Conservation (phyloP, 2,329 filamentous ascomycete species). For the Paraphoma sp. region DNA sequence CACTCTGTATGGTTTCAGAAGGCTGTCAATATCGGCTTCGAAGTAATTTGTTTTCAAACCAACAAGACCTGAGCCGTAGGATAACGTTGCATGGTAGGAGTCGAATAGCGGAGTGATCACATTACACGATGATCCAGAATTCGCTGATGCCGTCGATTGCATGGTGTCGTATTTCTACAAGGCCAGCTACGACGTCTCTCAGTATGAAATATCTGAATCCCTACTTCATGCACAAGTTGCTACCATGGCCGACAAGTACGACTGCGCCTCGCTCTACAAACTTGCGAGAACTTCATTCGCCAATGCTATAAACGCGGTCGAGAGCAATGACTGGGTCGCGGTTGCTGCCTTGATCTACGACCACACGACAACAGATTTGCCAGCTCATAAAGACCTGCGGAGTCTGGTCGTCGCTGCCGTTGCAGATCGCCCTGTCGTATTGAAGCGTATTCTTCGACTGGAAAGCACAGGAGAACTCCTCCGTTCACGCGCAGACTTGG, state of each 20-base stretch:
- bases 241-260: conserved; percentile 29
- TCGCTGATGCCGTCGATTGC: conserved; percentile 26
- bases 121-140: conserved; percentile 22
- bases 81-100: conserved; percentile 18
- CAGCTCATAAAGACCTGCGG: conserved; percentile 17
- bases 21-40: conserved; percentile 19
- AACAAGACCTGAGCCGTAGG: not conserved
- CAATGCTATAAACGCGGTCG: conserved; percentile 8
- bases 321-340: conserved; percentile 21
- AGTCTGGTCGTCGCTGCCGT: conserved; percentile 12
- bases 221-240: conserved; percentile 28
- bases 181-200: conserved; percentile 15
- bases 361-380: conserved; percentile 17
- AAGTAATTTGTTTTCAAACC: conserved; percentile 11
- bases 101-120: conserved; percentile 18
- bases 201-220: conserved; percentile 15
- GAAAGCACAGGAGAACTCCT: conserved; percentile 15
- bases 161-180: conserved; percentile 32
- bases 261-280: conserved; percentile 24
- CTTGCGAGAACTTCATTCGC: conserved; percentile 22
- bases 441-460: conserved; percentile 8
- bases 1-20: conserved; percentile 31
- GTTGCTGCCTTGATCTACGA: conserved; percentile 26
- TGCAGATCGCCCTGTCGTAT: conserved; percentile 4
- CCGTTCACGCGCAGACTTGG: conserved; percentile 22